Conservation (phyloP, 768 basidiomycete species). For the Termitomyces eurrhizus region DNA sequence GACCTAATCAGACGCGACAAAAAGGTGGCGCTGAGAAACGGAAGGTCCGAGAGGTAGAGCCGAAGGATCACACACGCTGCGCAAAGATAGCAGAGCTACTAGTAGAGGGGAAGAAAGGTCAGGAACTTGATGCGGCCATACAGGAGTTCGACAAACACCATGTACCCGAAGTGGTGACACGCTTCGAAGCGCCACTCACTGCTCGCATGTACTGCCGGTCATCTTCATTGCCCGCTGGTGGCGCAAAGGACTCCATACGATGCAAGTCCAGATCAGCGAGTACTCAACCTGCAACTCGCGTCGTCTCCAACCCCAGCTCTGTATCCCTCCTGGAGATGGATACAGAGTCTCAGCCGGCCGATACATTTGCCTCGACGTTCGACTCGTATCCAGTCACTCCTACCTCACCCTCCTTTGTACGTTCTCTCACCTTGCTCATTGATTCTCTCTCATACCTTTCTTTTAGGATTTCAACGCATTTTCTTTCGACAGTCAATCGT, state of each 20-base stretch:
- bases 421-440: constrained; percentile 19
- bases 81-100: constrained; percentile 65
- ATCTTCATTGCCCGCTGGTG: constrained; percentile 53
- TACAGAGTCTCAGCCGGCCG: constrained; percentile 22
- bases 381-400: constrained; percentile 29
- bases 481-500: constrained; percentile 38
- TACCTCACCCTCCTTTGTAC: constrained; percentile 48
- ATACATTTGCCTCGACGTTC: constrained; percentile 30
- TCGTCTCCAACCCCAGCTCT: constrained; percentile 18
- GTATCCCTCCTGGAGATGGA: constrained; percentile 16
- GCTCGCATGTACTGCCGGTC: constrained; percentile 67
- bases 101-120: constrained; percentile 52
- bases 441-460: constrained; percentile 1
- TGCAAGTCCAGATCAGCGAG: constrained; percentile 32
- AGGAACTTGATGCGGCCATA: constrained; percentile 50
- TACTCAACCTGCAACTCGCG: constrained; percentile 29
- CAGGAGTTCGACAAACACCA: constrained; percentile 52
- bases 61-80: constrained; percentile 60
- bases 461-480: constrained; percentile 41
- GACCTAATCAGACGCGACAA: constrained; percentile 50
- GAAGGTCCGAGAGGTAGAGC: constrained; percentile 58
- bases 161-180: constrained; percentile 59
- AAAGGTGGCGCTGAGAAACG: constrained; percentile 45
- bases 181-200: constrained; percentile 72
- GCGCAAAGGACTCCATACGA: constrained; percentile 27